Evolutionary conservation across 169 alveolate genomes (phyloP), one percentile per base, ranked within the genome.

Genomic region (Plasmodium vinckei): DNA sequence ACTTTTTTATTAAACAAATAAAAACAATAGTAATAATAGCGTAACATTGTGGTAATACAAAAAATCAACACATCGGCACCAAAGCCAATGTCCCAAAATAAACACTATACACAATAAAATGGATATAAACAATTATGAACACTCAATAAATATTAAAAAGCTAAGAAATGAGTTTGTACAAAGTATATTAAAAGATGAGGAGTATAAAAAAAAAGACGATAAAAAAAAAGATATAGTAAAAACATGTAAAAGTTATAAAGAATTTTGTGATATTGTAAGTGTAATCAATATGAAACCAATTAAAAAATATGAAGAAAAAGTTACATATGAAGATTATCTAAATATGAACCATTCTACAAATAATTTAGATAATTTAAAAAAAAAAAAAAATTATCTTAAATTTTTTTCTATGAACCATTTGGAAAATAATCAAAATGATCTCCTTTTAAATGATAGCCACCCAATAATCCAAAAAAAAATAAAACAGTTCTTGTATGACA

Each of bases 191-290:
- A 33, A 67, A 68, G 90, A 82, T 53, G 90, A 82, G 47, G 90
- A 82, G 12, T 82, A 68, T 47, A 65, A 69, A 68, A 65, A 68
- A 57, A 82, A 82, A 56, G 90, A 82, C 49, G 90, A 82, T 19
- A 82, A 82, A 69, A 82, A 82, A 68, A 82, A 82, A 54, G 90
- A 82, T 54, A 82, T 82, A 3, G 90, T 82, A 5, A 82, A 82
- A 49, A 39, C 75, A 9, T 82, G 90, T 25, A 82, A 82, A 15
- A 82, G 90, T 33, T 82, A 82, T 61, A 82, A 82, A 82, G 90
- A 82, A 12, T 82, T 82, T 21, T 82, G 90, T 71, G 49, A 82
- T 61, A 82, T 82, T 23, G 90, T 82, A 13, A 57, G 67, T 19
- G 53, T 57, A 17, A 73, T 82, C 19, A 82, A 68, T 82, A 82